A percentile compares a stretch with the other conserved stretches of the same genome.
These are phyloP conservation scores for Afroboletus lepidellus DNA, from an alignment of 1,284 basidiomycete species.

Conservation along the genomic window DNA sequence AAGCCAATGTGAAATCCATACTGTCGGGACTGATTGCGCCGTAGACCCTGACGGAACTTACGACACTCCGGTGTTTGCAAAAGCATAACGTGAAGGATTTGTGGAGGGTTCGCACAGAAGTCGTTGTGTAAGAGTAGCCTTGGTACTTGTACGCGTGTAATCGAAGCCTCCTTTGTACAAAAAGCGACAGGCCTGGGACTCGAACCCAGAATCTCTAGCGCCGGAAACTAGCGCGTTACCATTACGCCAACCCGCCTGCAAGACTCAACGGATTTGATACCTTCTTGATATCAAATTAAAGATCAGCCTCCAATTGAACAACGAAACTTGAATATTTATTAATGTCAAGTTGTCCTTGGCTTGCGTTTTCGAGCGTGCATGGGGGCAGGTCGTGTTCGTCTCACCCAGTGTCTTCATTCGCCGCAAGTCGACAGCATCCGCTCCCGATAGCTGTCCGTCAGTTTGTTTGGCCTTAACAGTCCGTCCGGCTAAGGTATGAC, in stretches of 20 bases:
- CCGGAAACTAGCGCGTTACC: conserved; percentile 48
- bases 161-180: too few relatives aligned
- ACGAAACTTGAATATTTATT: too few relatives aligned
- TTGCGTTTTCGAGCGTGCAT: too few relatives aligned
- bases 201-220: conserved; percentile 56
- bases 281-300: background rate
- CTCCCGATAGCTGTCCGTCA: too few relatives aligned
- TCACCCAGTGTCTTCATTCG: too few relatives aligned
- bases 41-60: conserved; percentile 49
- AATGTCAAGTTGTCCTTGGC: too few relatives aligned
- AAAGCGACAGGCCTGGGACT: conserved; percentile 51
- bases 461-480: too few relatives aligned
- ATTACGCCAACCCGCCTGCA: conserved; percentile 40
- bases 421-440: too few relatives aligned
- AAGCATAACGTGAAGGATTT: background rate
- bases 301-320: too few relatives aligned
- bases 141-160: background rate
- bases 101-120: background rate
- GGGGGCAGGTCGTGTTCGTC: too few relatives aligned
- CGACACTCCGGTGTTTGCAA: conserved; percentile 42
- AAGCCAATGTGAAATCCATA: conserved; percentile 1
- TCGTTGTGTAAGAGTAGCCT: conserved; percentile 13
- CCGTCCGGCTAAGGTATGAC: too few relatives aligned
- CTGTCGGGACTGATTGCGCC: background rate
- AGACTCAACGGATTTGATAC: background rate